These are phyloP conservation scores for Geosmithia putterillii DNA, from an alignment of 2,329 filamentous ascomycete genomes.

Conservation along the genomic window DNA sequence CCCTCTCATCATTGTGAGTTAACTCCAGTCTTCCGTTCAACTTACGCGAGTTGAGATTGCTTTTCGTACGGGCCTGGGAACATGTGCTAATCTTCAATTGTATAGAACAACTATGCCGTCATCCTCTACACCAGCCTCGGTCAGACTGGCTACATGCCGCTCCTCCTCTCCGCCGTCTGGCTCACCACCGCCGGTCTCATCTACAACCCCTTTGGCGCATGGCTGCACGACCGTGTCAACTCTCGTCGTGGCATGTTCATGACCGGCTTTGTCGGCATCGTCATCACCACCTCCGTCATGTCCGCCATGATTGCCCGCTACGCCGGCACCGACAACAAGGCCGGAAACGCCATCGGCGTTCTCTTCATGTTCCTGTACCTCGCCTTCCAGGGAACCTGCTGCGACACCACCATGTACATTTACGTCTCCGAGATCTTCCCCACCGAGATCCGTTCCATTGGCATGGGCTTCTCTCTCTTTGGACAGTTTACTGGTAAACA, in stretches of 20 bases:
- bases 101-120: slow-evolving; percentile 30
- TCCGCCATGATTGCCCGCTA: slow-evolving; percentile 21
- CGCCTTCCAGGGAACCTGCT: slow-evolving; percentile 29
- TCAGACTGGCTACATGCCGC: slow-evolving; percentile 24
- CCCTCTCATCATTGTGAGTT: slow-evolving; percentile 34
- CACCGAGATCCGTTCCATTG: slow-evolving; percentile 10
- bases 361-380: slow-evolving; percentile 34
- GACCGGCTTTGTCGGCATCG: slow-evolving; percentile 24
- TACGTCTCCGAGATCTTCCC: slow-evolving; percentile 16
- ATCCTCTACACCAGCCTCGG: slow-evolving; percentile 25
- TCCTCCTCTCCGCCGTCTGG: slow-evolving; percentile 25
- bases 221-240: slow-evolving; percentile 33
- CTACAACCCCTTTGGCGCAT: slow-evolving; percentile 32
- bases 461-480: slow-evolving; percentile 12
- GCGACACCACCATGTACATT: slow-evolving; percentile 18
- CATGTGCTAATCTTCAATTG: no score
- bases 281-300: slow-evolving; percentile 20
- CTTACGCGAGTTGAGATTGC: no score
- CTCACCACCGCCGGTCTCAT: slow-evolving; percentile 33
- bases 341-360: slow-evolving; percentile 24
- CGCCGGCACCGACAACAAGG: slow-evolving; percentile 20
- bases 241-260: slow-evolving; percentile 32
- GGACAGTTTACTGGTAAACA: slow-evolving; percentile 9
- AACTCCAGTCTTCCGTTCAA: no score
- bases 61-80: no score